phyloP scores from a whole-genome alignment of 192 early-diverging fungal species.

The Coemansia sp. region DNA sequence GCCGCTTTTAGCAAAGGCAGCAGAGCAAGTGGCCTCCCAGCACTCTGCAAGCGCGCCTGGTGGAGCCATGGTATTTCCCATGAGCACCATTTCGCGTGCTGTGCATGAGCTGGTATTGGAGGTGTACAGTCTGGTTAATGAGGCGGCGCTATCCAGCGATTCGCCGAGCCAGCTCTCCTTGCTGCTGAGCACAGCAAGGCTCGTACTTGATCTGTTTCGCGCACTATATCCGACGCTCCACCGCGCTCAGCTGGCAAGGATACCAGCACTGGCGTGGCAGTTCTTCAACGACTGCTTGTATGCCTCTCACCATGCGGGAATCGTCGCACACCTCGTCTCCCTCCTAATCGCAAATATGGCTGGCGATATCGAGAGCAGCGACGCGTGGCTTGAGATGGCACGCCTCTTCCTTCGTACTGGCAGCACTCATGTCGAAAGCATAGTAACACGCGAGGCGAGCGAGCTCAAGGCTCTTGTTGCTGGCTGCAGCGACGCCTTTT shows the following conservation, averaged over 20 bases:
- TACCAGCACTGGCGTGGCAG: constrained; percentile 44
- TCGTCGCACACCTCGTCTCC: not conserved
- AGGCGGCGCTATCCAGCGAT: not conserved
- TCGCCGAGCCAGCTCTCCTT: not conserved
- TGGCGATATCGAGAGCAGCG: not conserved
- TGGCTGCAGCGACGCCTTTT: constrained; percentile 10
- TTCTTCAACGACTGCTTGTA: constrained; percentile 51
- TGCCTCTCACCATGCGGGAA: constrained; percentile 35
- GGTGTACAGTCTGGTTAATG: constrained; percentile 17
- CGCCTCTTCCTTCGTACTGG: constrained; percentile 7
- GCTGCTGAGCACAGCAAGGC: constrained; percentile 2
- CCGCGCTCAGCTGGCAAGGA: constrained; percentile 19
- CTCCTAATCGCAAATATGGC: not conserved
- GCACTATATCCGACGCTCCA: constrained; percentile 32
- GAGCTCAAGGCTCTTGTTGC: constrained; percentile 16
- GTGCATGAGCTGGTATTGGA: constrained; percentile 10
- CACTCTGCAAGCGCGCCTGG: not conserved
- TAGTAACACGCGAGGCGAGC: constrained; percentile 8
- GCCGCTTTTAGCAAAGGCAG: not conserved
- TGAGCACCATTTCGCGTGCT: constrained; percentile 17
- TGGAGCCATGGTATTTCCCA: constrained; percentile 3
- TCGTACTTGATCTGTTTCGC: constrained; percentile 15
- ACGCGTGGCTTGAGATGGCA: constrained; percentile 13
- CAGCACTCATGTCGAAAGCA: not conserved
- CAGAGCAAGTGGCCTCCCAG: not conserved